A percentile compares a stretch with the other conserved stretches of the same genome.
These are phyloP conservation scores for Leccinum angustisporum DNA, from an alignment of 1,284 basidiomycete genomes.

Conservation along the genomic window DNA sequence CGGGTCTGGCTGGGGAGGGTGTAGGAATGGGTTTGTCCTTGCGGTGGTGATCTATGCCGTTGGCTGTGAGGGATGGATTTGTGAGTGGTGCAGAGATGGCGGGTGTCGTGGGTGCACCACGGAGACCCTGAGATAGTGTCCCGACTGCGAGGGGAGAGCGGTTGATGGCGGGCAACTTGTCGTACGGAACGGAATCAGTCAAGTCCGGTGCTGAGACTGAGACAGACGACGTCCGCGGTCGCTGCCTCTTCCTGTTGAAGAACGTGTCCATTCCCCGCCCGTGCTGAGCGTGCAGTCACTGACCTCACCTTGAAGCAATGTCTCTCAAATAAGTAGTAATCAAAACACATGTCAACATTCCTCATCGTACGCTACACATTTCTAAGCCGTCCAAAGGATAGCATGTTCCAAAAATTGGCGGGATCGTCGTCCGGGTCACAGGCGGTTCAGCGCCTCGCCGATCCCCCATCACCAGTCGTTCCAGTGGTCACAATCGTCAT, in stretches of 20 bases:
- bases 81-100: slow-evolving; percentile 75
- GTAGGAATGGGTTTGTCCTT: slow-evolving; percentile 49
- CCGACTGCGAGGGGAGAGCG: slow-evolving; percentile 60
- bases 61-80: slow-evolving; percentile 68
- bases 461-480: slow-evolving; percentile 22
- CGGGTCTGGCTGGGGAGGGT: slow-evolving; percentile 37
- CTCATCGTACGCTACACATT: neutral
- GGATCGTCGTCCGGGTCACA: slow-evolving; percentile 27
- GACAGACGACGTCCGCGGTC: slow-evolving; percentile 53
- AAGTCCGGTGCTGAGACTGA: slow-evolving; percentile 43
- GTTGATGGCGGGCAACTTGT: slow-evolving; percentile 55
- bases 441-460: slow-evolving; percentile 32
- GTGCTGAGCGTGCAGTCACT: slow-evolving; percentile 5
- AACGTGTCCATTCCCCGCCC: slow-evolving; percentile 34
- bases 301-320: neutral
- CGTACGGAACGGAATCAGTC: slow-evolving; percentile 70
- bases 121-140: slow-evolving; percentile 56
- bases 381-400: slow-evolving; percentile 31
- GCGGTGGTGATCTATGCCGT: slow-evolving; percentile 62
- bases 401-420: slow-evolving; percentile 32
- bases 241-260: slow-evolving; percentile 42
- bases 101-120: slow-evolving; percentile 36
- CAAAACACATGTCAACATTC: slow-evolving; percentile 32
- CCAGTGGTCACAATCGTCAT: slow-evolving; percentile 21
- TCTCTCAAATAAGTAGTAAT: neutral